Percentiles rank a stretch among this genome's conserved stretches.
These are phyloP conservation scores for Nannochloris sp. DNA, from an alignment of 139 green algal genomes.

Conservation along the genomic window DNA sequence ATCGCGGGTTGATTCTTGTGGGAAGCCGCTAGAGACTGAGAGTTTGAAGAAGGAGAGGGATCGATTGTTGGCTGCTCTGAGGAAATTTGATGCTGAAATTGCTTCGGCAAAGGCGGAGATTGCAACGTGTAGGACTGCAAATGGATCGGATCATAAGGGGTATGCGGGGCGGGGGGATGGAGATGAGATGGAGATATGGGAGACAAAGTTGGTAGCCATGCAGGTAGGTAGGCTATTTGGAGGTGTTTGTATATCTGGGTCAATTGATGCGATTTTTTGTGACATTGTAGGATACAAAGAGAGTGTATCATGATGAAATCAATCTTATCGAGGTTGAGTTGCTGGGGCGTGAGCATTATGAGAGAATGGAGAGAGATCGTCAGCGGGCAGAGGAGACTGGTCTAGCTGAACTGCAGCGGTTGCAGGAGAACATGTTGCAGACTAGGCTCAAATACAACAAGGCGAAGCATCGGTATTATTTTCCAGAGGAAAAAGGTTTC, in stretches of 20 bases:
- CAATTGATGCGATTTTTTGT: not conserved
- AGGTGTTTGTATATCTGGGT: not conserved
- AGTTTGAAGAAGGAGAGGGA: conserved; percentile 25
- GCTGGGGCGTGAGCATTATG: conserved; percentile 24
- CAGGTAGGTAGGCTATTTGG: conserved; percentile 22
- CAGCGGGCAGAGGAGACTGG: conserved; percentile 29
- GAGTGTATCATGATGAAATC: conserved; percentile 40
- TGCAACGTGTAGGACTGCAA: not conserved
- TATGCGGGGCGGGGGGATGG: too few relatives aligned
- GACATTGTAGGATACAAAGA: conserved; percentile 37
- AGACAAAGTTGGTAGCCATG: conserved; percentile 40
- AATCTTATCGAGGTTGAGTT: conserved; percentile 42
- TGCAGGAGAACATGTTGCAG: conserved; percentile 41
- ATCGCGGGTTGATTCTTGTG: conserved; percentile 9
- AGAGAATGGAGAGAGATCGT: conserved; percentile 18
- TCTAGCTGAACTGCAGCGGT: conserved; percentile 15
- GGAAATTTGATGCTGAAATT: conserved; percentile 22
- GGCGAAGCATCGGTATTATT: conserved; percentile 54
- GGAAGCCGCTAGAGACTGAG: conserved; percentile 14
- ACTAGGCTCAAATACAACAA: conserved; percentile 40
- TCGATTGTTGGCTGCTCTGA: conserved; percentile 22
- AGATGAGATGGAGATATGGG: conserved; percentile 38
- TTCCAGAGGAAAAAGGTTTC: conserved; percentile 56
- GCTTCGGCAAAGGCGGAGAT: conserved; percentile 23
- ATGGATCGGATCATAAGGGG: too few relatives aligned